phyloP scores from a whole-genome alignment of 2,329 filamentous ascomycete species.

The Aspergillus brunneoviolaceus region DNA sequence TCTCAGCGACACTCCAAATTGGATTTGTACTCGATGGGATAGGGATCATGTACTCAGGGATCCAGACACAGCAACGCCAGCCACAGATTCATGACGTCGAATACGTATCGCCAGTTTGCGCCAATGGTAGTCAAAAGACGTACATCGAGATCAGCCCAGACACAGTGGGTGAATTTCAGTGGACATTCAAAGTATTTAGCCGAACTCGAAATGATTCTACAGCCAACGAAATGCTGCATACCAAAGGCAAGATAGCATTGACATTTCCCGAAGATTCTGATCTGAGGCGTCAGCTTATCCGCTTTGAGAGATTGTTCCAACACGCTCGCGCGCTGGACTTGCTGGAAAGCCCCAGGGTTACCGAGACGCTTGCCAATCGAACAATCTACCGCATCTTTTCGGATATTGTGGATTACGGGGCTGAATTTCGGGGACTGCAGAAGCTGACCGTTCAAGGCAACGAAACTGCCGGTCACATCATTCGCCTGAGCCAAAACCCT shows the following conservation, averaged over 20 bases:
- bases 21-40: slow-evolving; percentile 37
- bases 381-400: slow-evolving; percentile 18
- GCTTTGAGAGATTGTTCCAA: slow-evolving; percentile 33
- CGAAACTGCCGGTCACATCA: neutral
- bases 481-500: too few species aligned
- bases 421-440: slow-evolving; percentile 12
- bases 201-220: too few species aligned
- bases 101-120: slow-evolving; percentile 33
- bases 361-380: slow-evolving; percentile 16
- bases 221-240: slow-evolving; percentile 5
- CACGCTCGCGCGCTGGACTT: slow-evolving; percentile 18
- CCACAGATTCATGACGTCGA: slow-evolving; percentile 31
- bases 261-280: slow-evolving; percentile 14
- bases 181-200: slow-evolving; percentile 32
- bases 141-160: slow-evolving; percentile 27
- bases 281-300: slow-evolving; percentile 25
- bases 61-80: slow-evolving; percentile 3
- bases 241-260: too few species aligned
- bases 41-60: slow-evolving; percentile 31
- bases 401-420: slow-evolving; percentile 13
- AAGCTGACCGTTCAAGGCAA: slow-evolving; percentile 13
- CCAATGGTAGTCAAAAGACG: slow-evolving; percentile 27
- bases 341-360: slow-evolving; percentile 6
- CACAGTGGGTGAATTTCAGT: slow-evolving; percentile 12
- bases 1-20: slow-evolving; percentile 43